phyloP scores from a whole-genome alignment of 345 rosid genomes.

The Pseudoturritis turrita region DNA sequence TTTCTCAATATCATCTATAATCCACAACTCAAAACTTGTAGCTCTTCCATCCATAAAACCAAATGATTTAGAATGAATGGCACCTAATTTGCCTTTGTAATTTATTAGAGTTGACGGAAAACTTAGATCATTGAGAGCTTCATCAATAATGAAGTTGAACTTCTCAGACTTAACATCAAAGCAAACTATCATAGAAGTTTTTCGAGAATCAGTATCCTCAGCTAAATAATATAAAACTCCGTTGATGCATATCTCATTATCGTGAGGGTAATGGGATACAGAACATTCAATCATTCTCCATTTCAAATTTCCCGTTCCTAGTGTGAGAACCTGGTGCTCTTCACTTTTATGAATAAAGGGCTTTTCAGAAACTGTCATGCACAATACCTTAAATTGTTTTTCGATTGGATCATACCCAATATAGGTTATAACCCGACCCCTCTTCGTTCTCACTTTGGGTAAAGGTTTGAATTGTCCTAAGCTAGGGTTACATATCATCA shows the following conservation, averaged over 20 bases:
- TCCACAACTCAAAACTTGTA: no score
- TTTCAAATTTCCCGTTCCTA: background rate
- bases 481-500: slow-evolving; percentile 12
- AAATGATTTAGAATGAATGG: no score
- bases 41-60: no score
- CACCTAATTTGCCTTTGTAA: no score
- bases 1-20: no score
- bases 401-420: no score
- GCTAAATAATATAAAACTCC: background rate
- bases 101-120: no score
- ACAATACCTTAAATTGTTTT: background rate
- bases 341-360: background rate
- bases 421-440: no score
- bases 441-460: slow-evolving; percentile 2
- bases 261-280: background rate
- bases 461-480: background rate
- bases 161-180: no score
- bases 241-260: background rate
- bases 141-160: no score
- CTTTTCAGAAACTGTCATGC: background rate
- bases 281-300: slow-evolving; percentile 6
- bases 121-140: no score
- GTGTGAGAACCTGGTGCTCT: slow-evolving; percentile 6
- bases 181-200: no score
- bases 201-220: background rate